Conservation (phyloP, 2,329 filamentous ascomycete species). For the Blumeria graminis region DNA sequence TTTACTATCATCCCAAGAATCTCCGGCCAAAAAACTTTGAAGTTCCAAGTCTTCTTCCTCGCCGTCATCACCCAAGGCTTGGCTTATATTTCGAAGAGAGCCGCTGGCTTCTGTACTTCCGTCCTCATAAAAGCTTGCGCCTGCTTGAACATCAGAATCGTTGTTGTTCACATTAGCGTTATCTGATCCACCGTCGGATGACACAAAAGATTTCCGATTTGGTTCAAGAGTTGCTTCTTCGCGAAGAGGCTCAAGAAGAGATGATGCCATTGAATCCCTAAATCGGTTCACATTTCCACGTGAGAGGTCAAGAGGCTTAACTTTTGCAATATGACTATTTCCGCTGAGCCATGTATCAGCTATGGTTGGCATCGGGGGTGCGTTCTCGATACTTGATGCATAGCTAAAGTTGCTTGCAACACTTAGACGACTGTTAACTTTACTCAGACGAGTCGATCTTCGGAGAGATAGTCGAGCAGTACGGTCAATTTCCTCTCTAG, state of each 20-base stretch:
- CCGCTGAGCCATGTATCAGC: conserved; percentile 73
- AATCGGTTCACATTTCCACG: conserved; percentile 27
- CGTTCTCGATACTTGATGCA: conserved; percentile 76
- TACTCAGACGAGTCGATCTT: conserved; percentile 72
- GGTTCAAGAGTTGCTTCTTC: conserved; percentile 70
- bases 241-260: conserved; percentile 67
- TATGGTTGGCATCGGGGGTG: conserved; percentile 84
- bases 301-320: conserved; percentile 21
- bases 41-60: conserved; percentile 81
- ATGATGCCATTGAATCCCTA: conserved; percentile 73
- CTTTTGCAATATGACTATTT: conserved; percentile 27
- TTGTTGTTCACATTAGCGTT: conserved; percentile 45
- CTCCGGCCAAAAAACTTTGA: conserved; percentile 68
- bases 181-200: conserved; percentile 48
- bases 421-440: conserved; percentile 77
- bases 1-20: conserved; percentile 90
- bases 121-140: conserved; percentile 70
- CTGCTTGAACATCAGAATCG: conserved; percentile 49
- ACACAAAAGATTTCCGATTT: conserved; percentile 91
- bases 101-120: conserved; percentile 46
- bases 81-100: conserved; percentile 61
- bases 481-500: conserved; percentile 81
- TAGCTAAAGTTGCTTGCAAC: conserved; percentile 86
- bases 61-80: conserved; percentile 71
- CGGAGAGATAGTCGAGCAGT: conserved; percentile 84